Conservation (phyloP, 2,329 filamentous ascomycete genomes). For the Microsporum audouinii region DNA sequence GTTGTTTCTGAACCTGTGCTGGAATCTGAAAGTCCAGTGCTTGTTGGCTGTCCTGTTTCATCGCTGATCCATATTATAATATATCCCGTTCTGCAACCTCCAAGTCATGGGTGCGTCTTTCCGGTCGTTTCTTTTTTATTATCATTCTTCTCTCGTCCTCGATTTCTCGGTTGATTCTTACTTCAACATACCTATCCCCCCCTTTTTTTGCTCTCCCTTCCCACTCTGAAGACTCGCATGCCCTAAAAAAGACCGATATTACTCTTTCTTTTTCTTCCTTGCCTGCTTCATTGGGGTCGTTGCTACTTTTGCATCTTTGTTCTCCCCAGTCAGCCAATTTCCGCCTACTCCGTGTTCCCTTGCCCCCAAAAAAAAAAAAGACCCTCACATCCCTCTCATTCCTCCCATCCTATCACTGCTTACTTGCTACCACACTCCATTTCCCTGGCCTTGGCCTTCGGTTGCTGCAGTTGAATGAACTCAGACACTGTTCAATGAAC, state of each 20-base stretch:
- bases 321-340: constrained; percentile 5
- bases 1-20: constrained; percentile 5
- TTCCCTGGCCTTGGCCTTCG: background rate
- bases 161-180: constrained; percentile 3
- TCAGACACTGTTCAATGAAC: background rate
- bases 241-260: background rate
- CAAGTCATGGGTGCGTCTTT: constrained; percentile 16
- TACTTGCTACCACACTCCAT: background rate
- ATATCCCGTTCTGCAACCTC: constrained; percentile 9
- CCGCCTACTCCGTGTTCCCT: constrained; percentile 1
- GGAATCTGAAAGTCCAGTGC: constrained; percentile 3
- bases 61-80: constrained; percentile 9
- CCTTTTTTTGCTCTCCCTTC: background rate
- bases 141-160: constrained; percentile 1
- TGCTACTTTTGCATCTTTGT: constrained; percentile 3
- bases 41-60: constrained; percentile 10
- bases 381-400: constrained; percentile 1
- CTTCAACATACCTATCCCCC: background rate
- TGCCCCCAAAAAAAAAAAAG: background rate
- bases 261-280: background rate
- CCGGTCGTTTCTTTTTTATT: constrained; percentile 7
- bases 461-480: background rate
- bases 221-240: background rate
- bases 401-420: background rate
- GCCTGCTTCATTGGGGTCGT: background rate